Base-by-base conservation (phyloP, 306 rosid species). In the Abrus pulchellus region DNA sequence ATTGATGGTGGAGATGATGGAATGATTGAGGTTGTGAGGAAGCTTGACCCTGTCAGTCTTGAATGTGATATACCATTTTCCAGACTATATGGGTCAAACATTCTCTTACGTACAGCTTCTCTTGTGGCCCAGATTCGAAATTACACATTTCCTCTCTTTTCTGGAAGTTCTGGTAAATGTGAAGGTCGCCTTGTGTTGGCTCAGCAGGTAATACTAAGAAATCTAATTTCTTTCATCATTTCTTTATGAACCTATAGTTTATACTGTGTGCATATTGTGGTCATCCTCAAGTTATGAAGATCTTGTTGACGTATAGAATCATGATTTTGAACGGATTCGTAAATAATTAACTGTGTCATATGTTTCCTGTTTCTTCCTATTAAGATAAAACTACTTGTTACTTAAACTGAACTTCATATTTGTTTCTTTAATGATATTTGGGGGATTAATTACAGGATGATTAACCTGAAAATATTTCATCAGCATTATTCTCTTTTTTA, bases 1-100 rank as follows among this genome's bases (percentile, higher is more conserved):
- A 87, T 96, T 86, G 97, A 88, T 68, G 99, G 97, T 45, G 99
- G 98, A 66, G 94, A 89, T 62, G 90, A 33, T 85, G 98, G 98
- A 82, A 96, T 96, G 94, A 89, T 93, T 74, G 94, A 92, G 47
- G 72, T 90, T 81, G 5, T 96, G 52, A 87, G 86, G 88, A 90
- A 49, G 86, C 91, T 87, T 72, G 99, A 96, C 84, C 98, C 99
- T 67, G 85, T 92, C 52, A 81, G 88, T 82, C 80, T 60, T 70
- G 93, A 93, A 78, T 78, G 60, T 63, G 78, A 93, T 77, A 88
- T 96, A 70, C 99, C 99, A 61, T 93, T 96, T 87, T 90, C 98
- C 4, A 87, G 93, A 75, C 77, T 96, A 7, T 93, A 89, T 84
- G 99, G 99, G 38, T 48, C 97, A 75, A 92, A 90, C 77, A 80